phyloP scores from a whole-genome alignment of 257 asterid genomes.

The Handroanthus guayacan region DNA sequence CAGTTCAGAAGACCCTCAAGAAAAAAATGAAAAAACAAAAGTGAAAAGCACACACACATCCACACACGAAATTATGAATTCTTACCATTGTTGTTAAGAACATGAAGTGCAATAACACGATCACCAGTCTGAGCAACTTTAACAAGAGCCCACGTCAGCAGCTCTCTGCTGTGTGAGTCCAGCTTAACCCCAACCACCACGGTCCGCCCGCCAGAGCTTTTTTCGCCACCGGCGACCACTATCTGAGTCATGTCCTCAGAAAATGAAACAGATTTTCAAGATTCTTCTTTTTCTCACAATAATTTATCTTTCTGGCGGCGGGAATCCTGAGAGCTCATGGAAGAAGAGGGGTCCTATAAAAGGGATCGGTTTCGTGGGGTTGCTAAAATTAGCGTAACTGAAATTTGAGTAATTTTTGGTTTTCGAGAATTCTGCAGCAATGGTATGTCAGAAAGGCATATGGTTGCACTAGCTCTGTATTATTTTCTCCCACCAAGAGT shows the following conservation, averaged over 20 bases:
- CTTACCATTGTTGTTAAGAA: slow-evolving; percentile 72
- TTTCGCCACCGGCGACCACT: slow-evolving; percentile 54
- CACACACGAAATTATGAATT: neutral
- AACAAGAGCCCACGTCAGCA: slow-evolving; percentile 96
- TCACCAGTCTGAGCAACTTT: slow-evolving; percentile 94
- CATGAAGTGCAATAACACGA: slow-evolving; percentile 91
- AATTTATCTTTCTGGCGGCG: neutral
- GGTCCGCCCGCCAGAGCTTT: slow-evolving; percentile 55
- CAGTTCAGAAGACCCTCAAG: neutral
- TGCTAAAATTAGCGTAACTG: slow-evolving; percentile 39
- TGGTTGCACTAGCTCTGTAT: neutral
- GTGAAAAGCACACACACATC: neutral
- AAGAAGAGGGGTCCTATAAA: neutral
- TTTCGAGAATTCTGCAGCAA: slow-evolving; percentile 43
- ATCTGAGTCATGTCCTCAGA: slow-evolving; percentile 38
- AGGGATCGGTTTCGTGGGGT: slow-evolving; percentile 27
- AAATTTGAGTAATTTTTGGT: slow-evolving; percentile 32
- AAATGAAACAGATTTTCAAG: slow-evolving; percentile 9
- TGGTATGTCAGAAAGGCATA: slow-evolving; percentile 38
- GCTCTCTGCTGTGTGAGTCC: slow-evolving; percentile 73
- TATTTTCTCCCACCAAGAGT: slow-evolving; percentile 34
- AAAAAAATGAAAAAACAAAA: neutral
- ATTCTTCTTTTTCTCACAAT: neutral
- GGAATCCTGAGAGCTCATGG: slow-evolving; percentile 20
- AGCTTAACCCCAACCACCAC: slow-evolving; percentile 91